Percentiles rank a stretch among this genome's conserved stretches.
Conservation (phyloP, 352 stramenopile genomes). For the Phytophthora melonis region DNA sequence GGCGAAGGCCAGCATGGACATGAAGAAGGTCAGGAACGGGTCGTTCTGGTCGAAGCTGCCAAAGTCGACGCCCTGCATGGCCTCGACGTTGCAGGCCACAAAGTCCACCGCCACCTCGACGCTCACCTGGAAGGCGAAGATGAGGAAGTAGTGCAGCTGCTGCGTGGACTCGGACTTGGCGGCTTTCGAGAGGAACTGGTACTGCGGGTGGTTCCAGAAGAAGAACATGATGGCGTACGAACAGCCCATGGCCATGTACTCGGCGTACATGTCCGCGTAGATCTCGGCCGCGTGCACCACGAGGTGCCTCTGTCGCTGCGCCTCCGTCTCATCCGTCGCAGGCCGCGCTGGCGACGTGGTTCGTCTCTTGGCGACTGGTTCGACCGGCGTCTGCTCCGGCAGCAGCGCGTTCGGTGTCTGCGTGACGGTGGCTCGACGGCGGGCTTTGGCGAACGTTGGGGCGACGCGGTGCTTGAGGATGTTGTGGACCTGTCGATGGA, state of each 20-base stretch:
- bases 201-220: conserved; percentile 45
- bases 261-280: conserved; percentile 49
- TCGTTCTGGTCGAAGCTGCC: conserved; percentile 17
- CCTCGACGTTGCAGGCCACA: conserved; percentile 33
- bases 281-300: conserved; percentile 37
- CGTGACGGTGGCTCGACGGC: background rate
- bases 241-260: conserved; percentile 56
- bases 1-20: conserved; percentile 27
- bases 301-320: background rate
- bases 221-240: conserved; percentile 46
- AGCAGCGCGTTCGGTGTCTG: background rate
- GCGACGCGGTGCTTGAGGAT: conserved; percentile 2
- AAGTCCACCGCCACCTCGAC: conserved; percentile 31
- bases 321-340: background rate
- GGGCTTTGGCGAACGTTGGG: background rate
- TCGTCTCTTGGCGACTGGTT: background rate
- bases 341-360: background rate
- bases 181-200: background rate
- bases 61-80: conserved; percentile 21
- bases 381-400: background rate
- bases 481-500: background rate
- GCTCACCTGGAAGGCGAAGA: conserved; percentile 24
- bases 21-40: conserved; percentile 45
- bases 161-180: background rate
- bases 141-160: background rate